Evolutionary conservation across 805 yeast genomes (phyloP).

Genomic region (Saturnispora ahearnii): DNA sequence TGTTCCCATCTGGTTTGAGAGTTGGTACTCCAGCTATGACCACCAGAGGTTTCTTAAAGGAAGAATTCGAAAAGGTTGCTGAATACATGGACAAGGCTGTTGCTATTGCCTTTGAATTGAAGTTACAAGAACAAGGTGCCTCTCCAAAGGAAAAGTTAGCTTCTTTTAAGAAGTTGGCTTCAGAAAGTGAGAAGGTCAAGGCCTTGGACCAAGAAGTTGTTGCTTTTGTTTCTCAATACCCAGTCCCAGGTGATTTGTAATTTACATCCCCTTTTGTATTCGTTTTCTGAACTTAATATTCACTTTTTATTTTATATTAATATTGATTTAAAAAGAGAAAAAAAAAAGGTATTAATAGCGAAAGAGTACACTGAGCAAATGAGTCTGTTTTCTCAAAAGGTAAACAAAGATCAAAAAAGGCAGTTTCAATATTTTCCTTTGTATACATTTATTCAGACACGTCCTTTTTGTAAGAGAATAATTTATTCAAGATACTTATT

Average conservation of each 20-base stretch:
- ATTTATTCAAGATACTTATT: background rate
- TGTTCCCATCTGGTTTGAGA: slow-evolving; percentile 95
- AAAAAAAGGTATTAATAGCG: background rate
- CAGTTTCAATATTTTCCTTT: background rate
- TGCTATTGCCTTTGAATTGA: slow-evolving; percentile 51
- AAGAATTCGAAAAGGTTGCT: slow-evolving; percentile 74
- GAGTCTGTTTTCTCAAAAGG: background rate
- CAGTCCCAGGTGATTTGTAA: slow-evolving; percentile 77
- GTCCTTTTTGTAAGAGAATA: background rate
- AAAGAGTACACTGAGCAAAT: background rate
- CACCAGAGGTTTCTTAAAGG: slow-evolving; percentile 89
- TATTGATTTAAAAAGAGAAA: background rate
- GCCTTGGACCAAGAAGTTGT: slow-evolving; percentile 56
- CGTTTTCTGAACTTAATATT: background rate
- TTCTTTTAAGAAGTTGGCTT: slow-evolving; percentile 64
- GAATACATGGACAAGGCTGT: slow-evolving; percentile 76
- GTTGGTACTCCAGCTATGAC: slow-evolving; percentile 99
- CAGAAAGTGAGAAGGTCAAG: slow-evolving; percentile 51
- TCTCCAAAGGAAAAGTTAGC: slow-evolving; percentile 52
- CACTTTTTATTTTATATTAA: background rate
- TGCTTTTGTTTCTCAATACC: slow-evolving; percentile 64
- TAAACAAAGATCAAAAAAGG: background rate
- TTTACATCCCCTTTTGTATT: background rate
- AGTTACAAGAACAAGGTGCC: slow-evolving; percentile 48
- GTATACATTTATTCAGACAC: background rate